These are phyloP conservation scores for Irineochytrium annulatum DNA, from an alignment of 192 early-diverging fungal species.

Conservation along the genomic window DNA sequence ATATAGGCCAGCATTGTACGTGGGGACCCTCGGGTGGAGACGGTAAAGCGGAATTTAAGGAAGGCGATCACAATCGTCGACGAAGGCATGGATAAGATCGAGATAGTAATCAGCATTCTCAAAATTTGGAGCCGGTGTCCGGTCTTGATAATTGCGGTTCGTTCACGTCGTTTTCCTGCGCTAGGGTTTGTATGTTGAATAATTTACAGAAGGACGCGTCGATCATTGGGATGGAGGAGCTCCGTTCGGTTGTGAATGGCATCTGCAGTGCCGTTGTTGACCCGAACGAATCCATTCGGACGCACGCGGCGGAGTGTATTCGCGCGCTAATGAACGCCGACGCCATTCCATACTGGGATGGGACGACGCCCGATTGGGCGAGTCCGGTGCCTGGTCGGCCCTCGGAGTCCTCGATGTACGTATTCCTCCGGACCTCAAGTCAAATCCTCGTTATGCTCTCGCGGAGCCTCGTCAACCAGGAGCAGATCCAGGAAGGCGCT, in stretches of 20 bases:
- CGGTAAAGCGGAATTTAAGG: conserved; percentile 16
- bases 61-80: conserved; percentile 44
- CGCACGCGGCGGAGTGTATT: conserved; percentile 66
- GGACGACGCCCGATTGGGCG: conserved; percentile 38
- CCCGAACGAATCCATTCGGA: conserved; percentile 62
- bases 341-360: conserved; percentile 77
- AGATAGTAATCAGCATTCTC: conserved; percentile 75
- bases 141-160: conserved; percentile 65
- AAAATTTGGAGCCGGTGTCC: conserved; percentile 74
- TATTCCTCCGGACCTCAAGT: conserved; percentile 73
- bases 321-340: conserved; percentile 68
- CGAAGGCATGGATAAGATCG: conserved; percentile 66
- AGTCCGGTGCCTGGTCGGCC: conserved; percentile 26
- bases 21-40: conserved; percentile 19
- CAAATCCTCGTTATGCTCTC: conserved; percentile 59
- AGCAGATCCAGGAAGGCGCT: conserved; percentile 2
- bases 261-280: conserved; percentile 77
- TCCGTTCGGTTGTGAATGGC: conserved; percentile 65
- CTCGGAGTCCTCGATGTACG: conserved; percentile 58
- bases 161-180: conserved; percentile 18
- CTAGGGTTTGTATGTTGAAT: conserved; percentile 9
- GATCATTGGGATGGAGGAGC: conserved; percentile 63
- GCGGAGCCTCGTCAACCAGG: conserved; percentile 66
- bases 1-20: conserved; percentile 5
- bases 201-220: conserved; percentile 56